phyloP scores from a whole-genome alignment of 257 asterid species.

The Ajuga chamaepitys region DNA sequence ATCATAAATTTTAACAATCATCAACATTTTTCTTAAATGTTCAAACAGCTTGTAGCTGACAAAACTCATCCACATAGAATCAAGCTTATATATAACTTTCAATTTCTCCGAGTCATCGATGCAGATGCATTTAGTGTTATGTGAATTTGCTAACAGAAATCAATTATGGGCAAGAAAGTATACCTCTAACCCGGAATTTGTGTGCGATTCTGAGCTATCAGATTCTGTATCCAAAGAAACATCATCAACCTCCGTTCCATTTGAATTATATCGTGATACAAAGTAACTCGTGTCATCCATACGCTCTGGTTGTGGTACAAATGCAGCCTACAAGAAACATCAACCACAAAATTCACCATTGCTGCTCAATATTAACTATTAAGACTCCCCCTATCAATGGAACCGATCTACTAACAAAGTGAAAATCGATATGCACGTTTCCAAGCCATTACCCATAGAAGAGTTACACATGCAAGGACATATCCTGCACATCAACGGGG shows the following conservation, averaged over 20 bases:
- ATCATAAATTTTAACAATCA: neutral
- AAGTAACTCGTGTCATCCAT: conserved; percentile 88
- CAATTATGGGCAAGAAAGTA: conserved; percentile 5
- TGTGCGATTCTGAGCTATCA: conserved; percentile 45
- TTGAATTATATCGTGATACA: conserved; percentile 60
- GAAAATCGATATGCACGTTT: neutral
- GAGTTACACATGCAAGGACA: neutral
- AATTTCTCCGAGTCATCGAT: conserved; percentile 6
- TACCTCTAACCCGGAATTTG: conserved; percentile 57
- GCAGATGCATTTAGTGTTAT: neutral
- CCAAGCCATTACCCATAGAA: neutral
- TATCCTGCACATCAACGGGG: neutral
- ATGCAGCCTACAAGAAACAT: conserved; percentile 66
- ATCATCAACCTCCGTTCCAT: conserved; percentile 44
- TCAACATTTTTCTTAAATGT: too few species aligned
- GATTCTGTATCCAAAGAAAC: conserved; percentile 51
- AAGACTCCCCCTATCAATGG: neutral
- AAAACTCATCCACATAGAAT: neutral
- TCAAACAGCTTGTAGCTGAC: neutral
- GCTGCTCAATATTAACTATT: neutral
- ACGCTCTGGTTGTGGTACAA: conserved; percentile 85
- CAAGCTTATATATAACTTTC: neutral
- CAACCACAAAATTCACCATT: conserved; percentile 8
- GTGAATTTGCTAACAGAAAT: neutral
- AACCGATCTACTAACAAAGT: neutral